These are phyloP conservation scores for Paradendryphiella salina DNA, from an alignment of 2,329 filamentous ascomycete species.

Conservation along the genomic window DNA sequence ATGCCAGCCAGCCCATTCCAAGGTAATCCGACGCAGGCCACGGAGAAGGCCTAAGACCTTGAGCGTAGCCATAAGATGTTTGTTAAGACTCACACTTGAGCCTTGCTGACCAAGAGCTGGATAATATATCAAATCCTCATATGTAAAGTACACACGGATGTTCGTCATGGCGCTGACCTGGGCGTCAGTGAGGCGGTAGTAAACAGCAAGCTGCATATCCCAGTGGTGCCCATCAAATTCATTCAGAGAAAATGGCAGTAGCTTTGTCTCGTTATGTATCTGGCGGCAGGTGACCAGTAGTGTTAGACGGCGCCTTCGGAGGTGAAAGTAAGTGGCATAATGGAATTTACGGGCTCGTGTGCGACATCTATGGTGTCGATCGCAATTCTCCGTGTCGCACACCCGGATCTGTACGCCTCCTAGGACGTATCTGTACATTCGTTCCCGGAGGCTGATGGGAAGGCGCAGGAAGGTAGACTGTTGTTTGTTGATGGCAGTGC, in stretches of 20 bases:
- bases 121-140: background rate
- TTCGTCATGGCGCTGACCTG: constrained; percentile 7
- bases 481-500: background rate
- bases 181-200: constrained; percentile 2
- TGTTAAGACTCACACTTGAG: background rate
- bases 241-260: constrained; percentile 2
- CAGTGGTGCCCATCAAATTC: constrained; percentile 4
- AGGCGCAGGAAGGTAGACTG: constrained; percentile 1
- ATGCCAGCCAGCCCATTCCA: background rate
- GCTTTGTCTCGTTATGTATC: background rate
- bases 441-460: background rate
- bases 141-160: background rate
- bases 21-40: background rate
- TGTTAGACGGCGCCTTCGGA: background rate
- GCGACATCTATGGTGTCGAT: constrained; percentile 2
- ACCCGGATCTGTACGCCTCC: constrained; percentile 2
- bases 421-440: constrained; percentile 3
- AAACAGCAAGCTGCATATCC: constrained; percentile 7
- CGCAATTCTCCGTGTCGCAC: background rate
- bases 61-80: background rate
- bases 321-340: constrained; percentile 6
- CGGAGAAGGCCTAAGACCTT: background rate
- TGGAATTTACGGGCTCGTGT: background rate
- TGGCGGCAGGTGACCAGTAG: constrained; percentile 1
- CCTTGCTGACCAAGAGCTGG: background rate